Base-by-base conservation (phyloP, 345 rosid genomes). In the Syzygium aromaticum region DNA sequence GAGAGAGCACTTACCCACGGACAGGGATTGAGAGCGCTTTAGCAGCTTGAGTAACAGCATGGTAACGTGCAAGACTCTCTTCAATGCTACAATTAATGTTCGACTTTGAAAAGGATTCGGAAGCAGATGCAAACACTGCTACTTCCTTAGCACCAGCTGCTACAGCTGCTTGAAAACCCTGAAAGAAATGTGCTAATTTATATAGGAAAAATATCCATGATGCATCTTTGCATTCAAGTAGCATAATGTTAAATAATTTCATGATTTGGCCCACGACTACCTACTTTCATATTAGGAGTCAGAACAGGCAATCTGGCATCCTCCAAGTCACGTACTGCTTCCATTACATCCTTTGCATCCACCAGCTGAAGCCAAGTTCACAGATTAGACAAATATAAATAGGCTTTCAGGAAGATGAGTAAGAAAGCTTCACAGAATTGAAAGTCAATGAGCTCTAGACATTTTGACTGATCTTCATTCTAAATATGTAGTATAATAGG, bases 121-220 rank as follows among this genome's bases (percentile, higher is more conserved):
- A 95, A 92, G 98, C 98, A 83, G 98, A 94, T 86, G 96, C 98
- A 94, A 94, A 95, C 84, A 95, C 86, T 43, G 94, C 96, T 78
- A 95, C 92, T 92, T 95, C 98, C 91, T 92, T 94, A 52, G 96
- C 95, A 88, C 98, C 96, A 40, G 96, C 95, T 78, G 96, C 96
- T 88, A 94, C 85, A 56, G 98, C 96, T 83, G 95, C 95, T 91
- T 93, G 92, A 90, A 94, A 95, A 54, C 98, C 96, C 98, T 95
- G 86, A 84, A 88, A 89, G 51, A 89, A 89, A 86, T 80, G 49
- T 38, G 82, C 49, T 38, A 73, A 73, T 73, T 33, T 38, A 73
- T 73, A 73, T 38, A 38, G 49, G 82, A 38, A 49, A 33, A 38
- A 73, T 38, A 73, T 64, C 22, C 43, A 38, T 33, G 82, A 73